Evolutionary conservation across 139 green algal genomes (phyloP), one percentile per base, ranked within the genome.

Genomic region (Coelastrella sp.): DNA sequence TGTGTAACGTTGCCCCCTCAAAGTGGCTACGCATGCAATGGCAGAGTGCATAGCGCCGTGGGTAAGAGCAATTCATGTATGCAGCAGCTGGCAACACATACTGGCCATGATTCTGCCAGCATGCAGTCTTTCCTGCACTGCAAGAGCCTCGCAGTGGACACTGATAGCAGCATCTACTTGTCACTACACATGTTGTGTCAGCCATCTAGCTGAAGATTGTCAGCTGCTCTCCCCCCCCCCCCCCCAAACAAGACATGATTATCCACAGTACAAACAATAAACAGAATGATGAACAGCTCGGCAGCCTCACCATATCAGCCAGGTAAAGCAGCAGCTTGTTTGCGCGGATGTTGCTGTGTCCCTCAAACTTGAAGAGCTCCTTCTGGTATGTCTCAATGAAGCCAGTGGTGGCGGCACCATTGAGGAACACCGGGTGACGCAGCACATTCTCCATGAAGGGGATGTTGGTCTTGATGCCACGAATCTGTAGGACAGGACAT

Each of bases 401-500:
- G 19, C 92, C 93, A 16, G 96, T 98, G 84, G 94, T 95, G 7
- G 95, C 93, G 8, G 93, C 87, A 57, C 96, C 96, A 0, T 57
- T 23, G 61, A 98, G 89, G 87, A 99, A 99, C 77, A 97, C 97
- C 3, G 96, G 95, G 92, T 98, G 96, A 47, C 93, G 89, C 87
- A 99, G 91, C 60, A 99, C 97, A 91, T 98, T 98, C 87, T 96
- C 93, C 85, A 99, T 93, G 92, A 99, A 99, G n/a, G 94, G 81
- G 68, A 98, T 97, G 94, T 98, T 99, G 92, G 97, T 99, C 93
- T 98, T 99, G 82, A 99, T 95, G n/a, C 97, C 97, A 66, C 96
- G 94, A 23, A 99, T 87, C 89, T 94, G 90, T 7, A 59, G 66
- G 8, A 71, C 8, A 19, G 61, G 8, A 13, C n/a, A 76, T 22